These are phyloP conservation scores for Drechslerella stenobrocha DNA, from an alignment of 2,329 filamentous ascomycete species.

Conservation along the genomic window DNA sequence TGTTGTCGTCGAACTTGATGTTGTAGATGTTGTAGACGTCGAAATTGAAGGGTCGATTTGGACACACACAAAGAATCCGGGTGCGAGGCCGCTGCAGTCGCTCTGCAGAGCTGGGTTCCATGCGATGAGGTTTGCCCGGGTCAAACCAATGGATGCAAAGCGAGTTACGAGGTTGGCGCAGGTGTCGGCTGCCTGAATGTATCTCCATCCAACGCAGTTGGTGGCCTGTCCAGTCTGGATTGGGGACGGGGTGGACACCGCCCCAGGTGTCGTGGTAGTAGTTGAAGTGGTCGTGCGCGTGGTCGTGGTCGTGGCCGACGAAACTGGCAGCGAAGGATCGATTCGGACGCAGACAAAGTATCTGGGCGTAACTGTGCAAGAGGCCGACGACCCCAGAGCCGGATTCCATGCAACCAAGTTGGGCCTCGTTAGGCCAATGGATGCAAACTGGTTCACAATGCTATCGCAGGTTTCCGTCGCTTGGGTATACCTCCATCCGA, in stretches of 20 bases:
- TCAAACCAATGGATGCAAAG: conserved; percentile 4
- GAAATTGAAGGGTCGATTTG: background rate
- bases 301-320: background rate
- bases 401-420: conserved; percentile 20
- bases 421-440: conserved; percentile 10
- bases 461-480: conserved; percentile 19
- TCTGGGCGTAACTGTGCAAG: background rate
- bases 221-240: background rate
- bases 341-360: conserved; percentile 1
- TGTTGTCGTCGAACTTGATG: background rate
- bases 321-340: background rate
- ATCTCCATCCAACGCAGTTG: conserved; percentile 8
- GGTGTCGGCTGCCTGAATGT: conserved; percentile 6
- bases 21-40: background rate
- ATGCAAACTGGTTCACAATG: conserved; percentile 14
- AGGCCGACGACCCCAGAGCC: background rate
- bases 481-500: conserved; percentile 16
- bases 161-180: conserved; percentile 4
- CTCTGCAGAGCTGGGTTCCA: conserved; percentile 21
- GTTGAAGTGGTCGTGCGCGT: conserved; percentile 1
- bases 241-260: conserved; percentile 5
- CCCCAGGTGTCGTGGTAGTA: background rate
- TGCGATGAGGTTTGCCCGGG: background rate
- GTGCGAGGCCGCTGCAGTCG: conserved; percentile 6
- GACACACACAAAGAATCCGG: background rate